A percentile compares a stretch with the other conserved stretches of the same genome.
Evolutionary conservation across 1,284 basidiomycete genomes (phyloP).

Genomic region (Heterobasidion occidentale): DNA sequence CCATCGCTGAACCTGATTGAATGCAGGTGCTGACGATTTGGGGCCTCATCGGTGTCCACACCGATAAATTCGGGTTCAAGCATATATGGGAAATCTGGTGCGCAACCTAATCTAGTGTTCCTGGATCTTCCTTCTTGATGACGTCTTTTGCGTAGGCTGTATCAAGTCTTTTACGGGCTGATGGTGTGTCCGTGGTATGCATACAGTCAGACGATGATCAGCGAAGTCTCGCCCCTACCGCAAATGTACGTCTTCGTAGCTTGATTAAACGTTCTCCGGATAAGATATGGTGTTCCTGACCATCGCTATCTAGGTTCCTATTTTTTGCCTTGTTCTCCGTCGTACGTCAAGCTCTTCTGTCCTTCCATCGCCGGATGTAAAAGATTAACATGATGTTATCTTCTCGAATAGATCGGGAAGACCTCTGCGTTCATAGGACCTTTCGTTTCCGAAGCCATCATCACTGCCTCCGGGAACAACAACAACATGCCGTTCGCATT

Average conservation of each 20-base stretch:
- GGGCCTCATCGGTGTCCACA: conserved; percentile 74
- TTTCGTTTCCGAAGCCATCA: conserved; percentile 69
- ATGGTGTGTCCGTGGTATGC: conserved; percentile 84
- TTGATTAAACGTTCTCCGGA: not conserved
- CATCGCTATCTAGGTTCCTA: conserved; percentile 47
- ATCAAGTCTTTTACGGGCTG: conserved; percentile 69
- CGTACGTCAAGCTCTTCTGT: conserved; percentile 23
- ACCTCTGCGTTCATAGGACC: conserved; percentile 80
- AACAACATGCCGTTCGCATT: conserved; percentile 80
- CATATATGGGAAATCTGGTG: conserved; percentile 79
- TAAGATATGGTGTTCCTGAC: not conserved
- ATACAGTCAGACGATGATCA: conserved; percentile 80
- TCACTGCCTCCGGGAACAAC: conserved; percentile 62
- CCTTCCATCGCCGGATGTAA: not conserved
- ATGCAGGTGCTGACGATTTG: conserved; percentile 57
- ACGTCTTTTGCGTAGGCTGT: conserved; percentile 33
- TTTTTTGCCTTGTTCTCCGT: conserved; percentile 77
- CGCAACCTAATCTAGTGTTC: conserved; percentile 4
- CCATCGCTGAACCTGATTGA: not conserved
- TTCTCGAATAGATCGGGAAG: conserved; percentile 48
- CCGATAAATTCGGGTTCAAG: conserved; percentile 71
- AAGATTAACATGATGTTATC: not conserved
- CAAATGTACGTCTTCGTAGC: conserved; percentile 43
- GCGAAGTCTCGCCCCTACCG: conserved; percentile 69
- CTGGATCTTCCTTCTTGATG: not conserved